Conservation (phyloP, 768 basidiomycete species). For the Serendipita sp. region DNA sequence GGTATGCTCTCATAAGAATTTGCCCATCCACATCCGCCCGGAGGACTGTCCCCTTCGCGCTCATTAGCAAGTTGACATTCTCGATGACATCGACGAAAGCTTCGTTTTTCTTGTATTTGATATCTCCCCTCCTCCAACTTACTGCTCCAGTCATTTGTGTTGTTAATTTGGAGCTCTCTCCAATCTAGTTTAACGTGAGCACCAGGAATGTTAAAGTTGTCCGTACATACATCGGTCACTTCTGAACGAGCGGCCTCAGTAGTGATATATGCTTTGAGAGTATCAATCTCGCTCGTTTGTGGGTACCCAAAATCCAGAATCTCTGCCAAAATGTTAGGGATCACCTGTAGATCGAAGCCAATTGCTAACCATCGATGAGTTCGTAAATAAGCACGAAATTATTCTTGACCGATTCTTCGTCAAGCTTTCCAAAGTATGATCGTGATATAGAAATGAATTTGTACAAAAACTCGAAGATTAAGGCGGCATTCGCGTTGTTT, state of each 20-base stretch:
- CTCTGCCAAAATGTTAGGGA: slow-evolving; percentile 30
- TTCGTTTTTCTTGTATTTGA: slow-evolving; percentile 99
- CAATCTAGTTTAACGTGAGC: slow-evolving; percentile 30
- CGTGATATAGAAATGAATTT: slow-evolving; percentile 88
- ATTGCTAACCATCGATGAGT: slow-evolving; percentile 71
- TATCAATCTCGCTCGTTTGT: slow-evolving; percentile 97
- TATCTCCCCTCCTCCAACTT: slow-evolving; percentile 87
- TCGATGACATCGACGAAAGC: slow-evolving; percentile 99
- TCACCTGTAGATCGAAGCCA: not conserved
- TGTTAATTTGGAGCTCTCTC: slow-evolving; percentile 94
- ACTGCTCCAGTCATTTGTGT: slow-evolving; percentile 93
- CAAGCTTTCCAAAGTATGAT: slow-evolving; percentile 95
- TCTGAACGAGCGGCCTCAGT: slow-evolving; percentile 87
- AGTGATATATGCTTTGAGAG: slow-evolving; percentile 93
- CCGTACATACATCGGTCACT: slow-evolving; percentile 53
- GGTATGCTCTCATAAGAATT: slow-evolving; percentile 93
- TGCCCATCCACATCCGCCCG: slow-evolving; percentile 98
- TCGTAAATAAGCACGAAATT: slow-evolving; percentile 99
- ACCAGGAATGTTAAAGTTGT: not conserved
- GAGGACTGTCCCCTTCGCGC: slow-evolving; percentile 80
- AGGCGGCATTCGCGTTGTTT: slow-evolving; percentile 91
- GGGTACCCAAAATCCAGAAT: slow-evolving; percentile 99
- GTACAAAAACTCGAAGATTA: slow-evolving; percentile 96
- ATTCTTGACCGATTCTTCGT: slow-evolving; percentile 96
- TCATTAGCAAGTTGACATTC: slow-evolving; percentile 91